These are phyloP conservation scores for Parachaetomium inaequale DNA, from an alignment of 495 filamentous ascomycete genomes.

Conservation along the genomic window DNA sequence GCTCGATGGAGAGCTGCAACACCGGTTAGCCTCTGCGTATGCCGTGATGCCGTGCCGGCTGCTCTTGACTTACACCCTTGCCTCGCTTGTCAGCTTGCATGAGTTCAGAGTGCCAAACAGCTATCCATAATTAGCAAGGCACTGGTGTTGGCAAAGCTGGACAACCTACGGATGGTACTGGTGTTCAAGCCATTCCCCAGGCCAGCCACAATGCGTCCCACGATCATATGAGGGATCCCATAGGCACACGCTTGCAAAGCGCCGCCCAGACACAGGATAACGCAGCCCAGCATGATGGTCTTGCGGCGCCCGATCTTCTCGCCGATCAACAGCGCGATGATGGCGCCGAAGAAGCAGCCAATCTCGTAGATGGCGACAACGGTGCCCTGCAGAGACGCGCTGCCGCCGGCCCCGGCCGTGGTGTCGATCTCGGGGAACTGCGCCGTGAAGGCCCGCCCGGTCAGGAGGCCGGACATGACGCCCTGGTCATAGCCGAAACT, in stretches of 20 bases:
- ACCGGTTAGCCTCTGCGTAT: not conserved
- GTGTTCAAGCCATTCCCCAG: slow-evolving; percentile 2
- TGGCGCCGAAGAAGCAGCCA: slow-evolving; percentile 71
- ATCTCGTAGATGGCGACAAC: slow-evolving; percentile 56
- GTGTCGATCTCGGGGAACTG: not conserved
- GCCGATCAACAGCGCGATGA: slow-evolving; percentile 67
- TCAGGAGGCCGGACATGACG: slow-evolving; percentile 3
- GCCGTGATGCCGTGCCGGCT: not conserved
- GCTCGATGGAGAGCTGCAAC: not conserved
- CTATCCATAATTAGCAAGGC: not conserved
- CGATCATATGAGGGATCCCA: slow-evolving; percentile 58
- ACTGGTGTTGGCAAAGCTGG: not conserved
- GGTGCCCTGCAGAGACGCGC: slow-evolving; percentile 20
- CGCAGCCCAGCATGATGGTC: slow-evolving; percentile 66
- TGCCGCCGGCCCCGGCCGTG: not conserved
- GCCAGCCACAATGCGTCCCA: slow-evolving; percentile 62
- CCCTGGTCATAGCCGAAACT: slow-evolving; percentile 7
- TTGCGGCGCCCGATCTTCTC: slow-evolving; percentile 65
- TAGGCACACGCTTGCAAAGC: slow-evolving; percentile 60
- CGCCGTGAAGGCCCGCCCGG: not conserved
- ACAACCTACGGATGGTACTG: not conserved
- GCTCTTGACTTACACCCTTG: slow-evolving; percentile 3
- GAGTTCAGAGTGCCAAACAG: slow-evolving; percentile 4
- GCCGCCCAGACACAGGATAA: slow-evolving; percentile 69
- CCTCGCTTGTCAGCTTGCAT: slow-evolving; percentile 1